These are phyloP conservation scores for Amanita rubescens DNA, from an alignment of 768 basidiomycete genomes.

Conservation along the genomic window DNA sequence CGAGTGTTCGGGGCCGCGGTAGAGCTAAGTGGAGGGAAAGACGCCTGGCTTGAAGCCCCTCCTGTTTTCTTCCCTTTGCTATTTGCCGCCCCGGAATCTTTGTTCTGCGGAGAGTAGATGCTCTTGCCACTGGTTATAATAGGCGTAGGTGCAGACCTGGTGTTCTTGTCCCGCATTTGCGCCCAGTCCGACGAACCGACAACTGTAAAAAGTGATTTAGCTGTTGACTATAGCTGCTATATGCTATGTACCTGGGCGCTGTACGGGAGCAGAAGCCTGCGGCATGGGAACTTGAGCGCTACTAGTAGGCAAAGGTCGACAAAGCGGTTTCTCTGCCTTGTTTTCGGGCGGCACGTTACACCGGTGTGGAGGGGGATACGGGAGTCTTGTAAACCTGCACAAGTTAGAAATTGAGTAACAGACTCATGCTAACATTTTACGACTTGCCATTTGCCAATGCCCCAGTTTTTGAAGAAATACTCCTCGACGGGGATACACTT, in stretches of 20 bases:
- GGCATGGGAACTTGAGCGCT: background rate
- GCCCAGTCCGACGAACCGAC: background rate
- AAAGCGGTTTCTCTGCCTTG: background rate
- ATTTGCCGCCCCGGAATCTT: background rate
- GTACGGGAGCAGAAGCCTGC: background rate
- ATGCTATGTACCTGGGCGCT: background rate
- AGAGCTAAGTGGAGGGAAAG: background rate
- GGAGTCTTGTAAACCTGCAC: conserved; percentile 1
- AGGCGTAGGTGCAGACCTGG: too few species aligned
- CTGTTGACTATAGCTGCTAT: background rate
- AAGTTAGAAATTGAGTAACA: background rate
- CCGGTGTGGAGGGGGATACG: background rate
- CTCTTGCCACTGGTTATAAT: background rate
- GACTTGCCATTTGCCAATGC: conserved; percentile 26
- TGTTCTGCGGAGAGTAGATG: background rate
- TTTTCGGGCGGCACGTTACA: background rate
- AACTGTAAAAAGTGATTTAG: background rate
- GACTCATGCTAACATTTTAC: too few species aligned
- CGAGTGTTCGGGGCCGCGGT: background rate
- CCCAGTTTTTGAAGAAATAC: conserved; percentile 36
- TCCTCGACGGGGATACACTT: conserved; percentile 35
- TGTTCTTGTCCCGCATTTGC: background rate
- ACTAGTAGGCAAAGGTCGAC: background rate
- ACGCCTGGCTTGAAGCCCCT: background rate
- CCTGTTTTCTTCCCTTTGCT: background rate